phyloP scores from a whole-genome alignment of 2,329 filamentous ascomycete species.

The Penicillium digitatum region DNA sequence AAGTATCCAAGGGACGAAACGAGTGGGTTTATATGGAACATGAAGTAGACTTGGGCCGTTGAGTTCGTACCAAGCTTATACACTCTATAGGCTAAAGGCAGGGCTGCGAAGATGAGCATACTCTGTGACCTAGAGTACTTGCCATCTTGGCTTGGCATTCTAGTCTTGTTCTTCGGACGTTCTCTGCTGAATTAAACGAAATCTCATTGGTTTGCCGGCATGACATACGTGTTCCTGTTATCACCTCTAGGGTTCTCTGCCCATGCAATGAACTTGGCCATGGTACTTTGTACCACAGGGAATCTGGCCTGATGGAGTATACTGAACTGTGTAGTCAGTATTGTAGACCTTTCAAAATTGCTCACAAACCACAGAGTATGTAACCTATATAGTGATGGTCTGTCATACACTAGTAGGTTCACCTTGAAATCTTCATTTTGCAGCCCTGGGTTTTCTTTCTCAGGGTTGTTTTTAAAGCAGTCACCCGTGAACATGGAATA shows the following conservation, averaged over 20 bases:
- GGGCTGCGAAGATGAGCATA: not conserved
- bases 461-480: not conserved
- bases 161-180: not conserved
- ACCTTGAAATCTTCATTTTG: not conserved
- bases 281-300: not conserved
- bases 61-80: not conserved
- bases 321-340: not conserved
- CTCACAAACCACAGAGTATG: not conserved
- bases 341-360: slow-evolving; percentile 8
- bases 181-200: not conserved
- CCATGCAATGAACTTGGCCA: not conserved
- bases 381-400: no score
- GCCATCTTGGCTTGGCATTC: not conserved
- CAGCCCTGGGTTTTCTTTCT: not conserved
- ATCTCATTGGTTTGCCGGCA: not conserved
- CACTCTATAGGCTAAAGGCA: not conserved
- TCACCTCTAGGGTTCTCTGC: not conserved
- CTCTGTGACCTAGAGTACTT: not conserved
- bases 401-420: no score
- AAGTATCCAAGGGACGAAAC: not conserved
- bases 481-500: not conserved
- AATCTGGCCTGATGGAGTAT: not conserved
- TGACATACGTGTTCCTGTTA: not conserved
- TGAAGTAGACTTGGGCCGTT: not conserved
- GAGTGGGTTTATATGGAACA: not conserved